Evolutionary conservation across 78 protist species (phyloP).

Genomic region (Planoprotostelium fungivorum): DNA sequence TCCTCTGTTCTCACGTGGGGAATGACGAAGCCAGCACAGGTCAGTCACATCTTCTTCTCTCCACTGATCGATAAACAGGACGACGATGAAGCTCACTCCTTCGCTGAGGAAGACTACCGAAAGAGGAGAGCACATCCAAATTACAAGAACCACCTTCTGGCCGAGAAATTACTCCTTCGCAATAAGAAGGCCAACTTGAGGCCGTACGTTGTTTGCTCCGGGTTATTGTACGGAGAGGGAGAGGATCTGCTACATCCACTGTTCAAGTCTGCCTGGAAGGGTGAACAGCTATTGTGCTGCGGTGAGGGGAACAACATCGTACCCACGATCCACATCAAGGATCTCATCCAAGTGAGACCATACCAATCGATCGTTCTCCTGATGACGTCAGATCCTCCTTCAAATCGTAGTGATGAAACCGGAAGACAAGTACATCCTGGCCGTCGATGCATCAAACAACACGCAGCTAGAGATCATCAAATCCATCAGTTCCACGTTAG

Average conservation of each 20-base stretch:
- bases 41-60: neutral
- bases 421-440: slow-evolving; percentile 22
- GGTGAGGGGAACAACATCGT: slow-evolving; percentile 35
- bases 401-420: neutral
- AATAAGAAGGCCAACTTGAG: slow-evolving; percentile 1
- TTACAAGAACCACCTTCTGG: slow-evolving; percentile 5
- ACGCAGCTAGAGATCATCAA: slow-evolving; percentile 14
- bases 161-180: slow-evolving; percentile 28
- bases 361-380: neutral
- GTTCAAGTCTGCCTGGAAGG: slow-evolving; percentile 37
- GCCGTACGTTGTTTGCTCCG: slow-evolving; percentile 16
- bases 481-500: slow-evolving; percentile 8
- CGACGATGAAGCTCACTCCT: slow-evolving; percentile 3
- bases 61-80: neutral
- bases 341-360: neutral
- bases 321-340: slow-evolving; percentile 57
- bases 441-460: slow-evolving; percentile 17
- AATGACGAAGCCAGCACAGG: neutral
- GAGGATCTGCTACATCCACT: slow-evolving; percentile 41
- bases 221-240: slow-evolving; percentile 51
- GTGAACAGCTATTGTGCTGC: slow-evolving; percentile 1
- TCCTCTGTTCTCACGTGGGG: slow-evolving; percentile 32
- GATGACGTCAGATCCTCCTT: neutral
- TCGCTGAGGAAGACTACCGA: slow-evolving; percentile 45
- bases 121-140: slow-evolving; percentile 43